phyloP scores from a whole-genome alignment of 441 rosid genomes.

The Cnidoscolus chayamansa region DNA sequence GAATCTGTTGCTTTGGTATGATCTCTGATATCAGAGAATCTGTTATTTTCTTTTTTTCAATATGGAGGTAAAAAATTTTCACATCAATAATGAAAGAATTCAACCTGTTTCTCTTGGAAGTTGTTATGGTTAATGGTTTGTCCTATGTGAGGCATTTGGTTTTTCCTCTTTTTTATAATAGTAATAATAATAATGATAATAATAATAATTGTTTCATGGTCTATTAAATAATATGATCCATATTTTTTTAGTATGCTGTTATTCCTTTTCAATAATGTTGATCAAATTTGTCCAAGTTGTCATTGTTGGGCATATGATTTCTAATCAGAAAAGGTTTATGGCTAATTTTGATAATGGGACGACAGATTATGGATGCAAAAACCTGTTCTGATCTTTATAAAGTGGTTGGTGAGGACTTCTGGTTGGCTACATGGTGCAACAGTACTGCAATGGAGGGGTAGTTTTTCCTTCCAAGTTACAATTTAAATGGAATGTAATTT shows the following conservation, averaged over 20 bases:
- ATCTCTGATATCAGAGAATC: conserved; percentile 4
- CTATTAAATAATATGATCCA: not conserved
- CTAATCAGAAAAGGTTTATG: not conserved
- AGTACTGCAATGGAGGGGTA: conserved; percentile 86
- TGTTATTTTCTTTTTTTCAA: not conserved
- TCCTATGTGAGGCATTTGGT: conserved; percentile 1
- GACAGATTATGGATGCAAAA: conserved; percentile 71
- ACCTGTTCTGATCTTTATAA: conserved; percentile 78
- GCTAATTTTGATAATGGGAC: conserved; percentile 21
- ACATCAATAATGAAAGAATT: not conserved
- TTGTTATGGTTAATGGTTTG: too few relatives aligned
- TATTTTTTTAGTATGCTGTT: not conserved
- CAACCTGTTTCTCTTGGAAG: not conserved
- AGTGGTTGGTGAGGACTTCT: conserved; percentile 89
- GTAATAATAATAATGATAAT: too few relatives aligned
- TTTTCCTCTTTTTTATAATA: not conserved
- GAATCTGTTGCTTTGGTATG: conserved; percentile 3
- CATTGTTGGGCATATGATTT: not conserved
- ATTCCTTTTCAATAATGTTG: not conserved
- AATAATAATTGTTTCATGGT: not conserved
- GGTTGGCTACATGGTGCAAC: conserved; percentile 96
- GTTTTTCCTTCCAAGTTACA: conserved; percentile 19
- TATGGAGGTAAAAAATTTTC: not conserved
- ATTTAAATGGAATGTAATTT: conserved; percentile 19
- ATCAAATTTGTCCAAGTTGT: not conserved